These are phyloP conservation scores for Glycine tomentella DNA, from an alignment of 306 rosid genomes.

Conservation along the genomic window DNA sequence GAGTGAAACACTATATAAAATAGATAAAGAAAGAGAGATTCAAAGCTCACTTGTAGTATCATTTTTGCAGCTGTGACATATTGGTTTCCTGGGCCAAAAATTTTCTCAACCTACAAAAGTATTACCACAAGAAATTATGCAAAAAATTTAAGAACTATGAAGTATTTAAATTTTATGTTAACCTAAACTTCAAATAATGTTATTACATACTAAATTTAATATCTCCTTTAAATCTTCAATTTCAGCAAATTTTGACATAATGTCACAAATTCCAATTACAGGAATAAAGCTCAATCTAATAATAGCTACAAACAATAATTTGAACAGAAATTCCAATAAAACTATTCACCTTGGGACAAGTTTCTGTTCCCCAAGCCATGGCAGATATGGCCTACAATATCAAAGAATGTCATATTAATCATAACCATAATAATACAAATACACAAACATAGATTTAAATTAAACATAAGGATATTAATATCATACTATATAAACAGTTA, in stretches of 20 bases:
- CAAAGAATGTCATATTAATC: constrained; percentile 20
- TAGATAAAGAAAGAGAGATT: neutral
- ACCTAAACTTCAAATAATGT: constrained; percentile 3
- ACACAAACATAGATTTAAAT: neutral
- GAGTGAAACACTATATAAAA: neutral
- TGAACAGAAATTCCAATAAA: too few species aligned
- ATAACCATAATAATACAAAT: constrained; percentile 3
- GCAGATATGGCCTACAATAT: constrained; percentile 74
- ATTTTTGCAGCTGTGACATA: constrained; percentile 97
- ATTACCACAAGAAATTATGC: neutral
- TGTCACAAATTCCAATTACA: neutral
- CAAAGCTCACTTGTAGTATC: constrained; percentile 75
- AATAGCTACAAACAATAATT: too few species aligned
- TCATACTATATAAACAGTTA: neutral
- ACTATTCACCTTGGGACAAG: constrained; percentile 75
- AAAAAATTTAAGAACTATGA: constrained; percentile 1
- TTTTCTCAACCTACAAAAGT: constrained; percentile 73
- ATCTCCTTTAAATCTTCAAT: neutral
- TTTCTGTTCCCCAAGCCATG: constrained; percentile 94
- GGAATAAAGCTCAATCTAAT: too few species aligned
- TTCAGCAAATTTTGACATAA: constrained; percentile 5
- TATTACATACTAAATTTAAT: neutral
- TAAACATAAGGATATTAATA: neutral
- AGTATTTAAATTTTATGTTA: constrained; percentile 9
- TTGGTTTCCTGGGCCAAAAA: constrained; percentile 95